Percentiles rank a stretch among this genome's conserved stretches.
These are phyloP conservation scores for Arthroderma uncinatum DNA, from an alignment of 2,329 filamentous ascomycete genomes.

Conservation along the genomic window DNA sequence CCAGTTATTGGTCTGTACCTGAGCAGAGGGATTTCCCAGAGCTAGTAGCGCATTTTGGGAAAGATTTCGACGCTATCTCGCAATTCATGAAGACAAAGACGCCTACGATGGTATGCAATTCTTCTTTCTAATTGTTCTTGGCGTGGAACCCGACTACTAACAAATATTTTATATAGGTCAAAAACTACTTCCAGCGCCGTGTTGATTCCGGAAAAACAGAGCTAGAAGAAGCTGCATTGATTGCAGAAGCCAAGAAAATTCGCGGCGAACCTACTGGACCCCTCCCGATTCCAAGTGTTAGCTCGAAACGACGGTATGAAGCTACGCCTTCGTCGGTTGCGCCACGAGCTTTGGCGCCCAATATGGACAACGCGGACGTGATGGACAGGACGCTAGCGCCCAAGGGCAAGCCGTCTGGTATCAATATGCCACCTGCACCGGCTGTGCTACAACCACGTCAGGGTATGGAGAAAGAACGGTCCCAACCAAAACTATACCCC, in stretches of 20 bases:
- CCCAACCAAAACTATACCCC: conserved; percentile 26
- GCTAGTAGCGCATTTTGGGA: conserved; percentile 38
- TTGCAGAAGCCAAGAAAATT: conserved; percentile 35
- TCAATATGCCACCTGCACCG: conserved; percentile 19
- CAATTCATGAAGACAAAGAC: conserved; percentile 43
- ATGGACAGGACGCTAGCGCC: conserved; percentile 24
- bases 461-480: conserved; percentile 28
- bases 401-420: conserved; percentile 23
- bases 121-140: background rate
- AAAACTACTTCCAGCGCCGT: conserved; percentile 40
- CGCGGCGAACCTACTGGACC: conserved; percentile 36
- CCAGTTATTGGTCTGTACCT: conserved; percentile 44
- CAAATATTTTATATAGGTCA: conserved; percentile 28
- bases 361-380: conserved; percentile 29
- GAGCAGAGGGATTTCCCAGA: conserved; percentile 39
- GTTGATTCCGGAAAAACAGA: conserved; percentile 35
- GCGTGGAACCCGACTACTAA: background rate
- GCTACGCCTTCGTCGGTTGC: conserved; percentile 32
- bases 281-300: conserved; percentile 34
- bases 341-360: conserved; percentile 34
- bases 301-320: conserved; percentile 40
- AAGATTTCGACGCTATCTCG: conserved; percentile 40
- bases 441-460: conserved; percentile 23
- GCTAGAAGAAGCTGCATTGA: conserved; percentile 33
- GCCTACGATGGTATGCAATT: conserved; percentile 38